Base-by-base conservation (phyloP, 2,329 filamentous ascomycete species). In the Calonectria multiphialidica region DNA sequence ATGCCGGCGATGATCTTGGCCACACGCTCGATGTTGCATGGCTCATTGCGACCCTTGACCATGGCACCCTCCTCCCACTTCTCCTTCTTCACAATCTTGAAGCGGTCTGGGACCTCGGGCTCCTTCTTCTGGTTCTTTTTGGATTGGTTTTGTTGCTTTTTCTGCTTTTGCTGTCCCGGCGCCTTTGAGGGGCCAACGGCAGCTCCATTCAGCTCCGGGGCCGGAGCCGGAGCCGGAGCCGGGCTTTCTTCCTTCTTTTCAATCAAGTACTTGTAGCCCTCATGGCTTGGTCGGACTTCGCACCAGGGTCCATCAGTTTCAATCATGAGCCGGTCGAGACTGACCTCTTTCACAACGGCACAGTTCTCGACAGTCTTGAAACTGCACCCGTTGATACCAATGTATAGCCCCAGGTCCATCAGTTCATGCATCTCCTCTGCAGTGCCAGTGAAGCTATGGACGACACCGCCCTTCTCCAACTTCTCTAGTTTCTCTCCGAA, bases 261-360 rank as follows among this genome's bases (percentile, higher is more conserved):
- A 5, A 90, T 82, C 13, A 91, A 83, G 75, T 93, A 93, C 83
- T 93, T 93, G 78, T 93, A 94, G 2, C 95, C 95, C 35, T 96
- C 95, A 84, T 99, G 96, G 35, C 91, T 95, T 1, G 95, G 93
- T 28, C 97, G 89, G 71, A 99, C 96, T 83, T 99, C 97, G 81
- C 97, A 99, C 94, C 97, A 99, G 3, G 97, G 97, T 2, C 97
- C 97, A 82, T 99, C 97, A 0, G 97, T 99, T 88, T 99, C 97
- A 59, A 99, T 91, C 89, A 98, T 97, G 66, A 99, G 84, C 57
- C 93, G 87, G 68, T 96, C 92, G 13, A 99, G 86, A 13, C 92
- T 93, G 45, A 98, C 91, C 72, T 93, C 90, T 74, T 89, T 91
- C 13, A 98, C 95, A 3, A 98, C 96, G 16, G 90, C 92, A 47